Conservation (phyloP, 345 rosid genomes). For the Sapria himalayana region DNA sequence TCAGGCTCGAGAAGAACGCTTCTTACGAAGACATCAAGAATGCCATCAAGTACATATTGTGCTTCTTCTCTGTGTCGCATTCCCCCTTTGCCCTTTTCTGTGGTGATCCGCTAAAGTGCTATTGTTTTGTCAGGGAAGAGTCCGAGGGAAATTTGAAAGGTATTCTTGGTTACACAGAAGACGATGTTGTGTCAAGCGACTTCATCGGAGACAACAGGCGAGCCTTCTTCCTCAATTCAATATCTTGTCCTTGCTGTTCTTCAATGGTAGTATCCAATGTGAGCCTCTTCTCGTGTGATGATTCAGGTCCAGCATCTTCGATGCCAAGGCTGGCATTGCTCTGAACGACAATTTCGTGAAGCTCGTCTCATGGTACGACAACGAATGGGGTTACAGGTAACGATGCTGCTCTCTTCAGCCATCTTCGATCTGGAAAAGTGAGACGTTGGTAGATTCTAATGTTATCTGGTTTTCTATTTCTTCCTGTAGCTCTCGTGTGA, state of each 20-base stretch:
- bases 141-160: constrained; percentile 41
- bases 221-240: not conserved
- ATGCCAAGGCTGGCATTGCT: constrained; percentile 39
- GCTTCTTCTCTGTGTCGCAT: not conserved
- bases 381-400: constrained; percentile 43
- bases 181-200: constrained; percentile 42
- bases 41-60: constrained; percentile 26
- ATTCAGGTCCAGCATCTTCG: constrained; percentile 35
- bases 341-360: constrained; percentile 22
- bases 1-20: constrained; percentile 38
- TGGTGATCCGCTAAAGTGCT: not conserved
- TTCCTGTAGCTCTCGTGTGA: constrained; percentile 24
- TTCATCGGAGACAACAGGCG: constrained; percentile 47
- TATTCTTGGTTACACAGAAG: constrained; percentile 42
- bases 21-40: constrained; percentile 35
- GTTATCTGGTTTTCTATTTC: not conserved
- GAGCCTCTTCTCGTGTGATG: not conserved
- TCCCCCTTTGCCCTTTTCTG: not conserved
- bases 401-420: not conserved
- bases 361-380: constrained; percentile 35
- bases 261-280: not conserved
- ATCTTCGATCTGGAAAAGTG: too few species aligned
- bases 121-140: constrained; percentile 21
- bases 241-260: not conserved
- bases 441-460: not conserved